Conservation (phyloP, 345 rosid species). For the Triadica sebifera region DNA sequence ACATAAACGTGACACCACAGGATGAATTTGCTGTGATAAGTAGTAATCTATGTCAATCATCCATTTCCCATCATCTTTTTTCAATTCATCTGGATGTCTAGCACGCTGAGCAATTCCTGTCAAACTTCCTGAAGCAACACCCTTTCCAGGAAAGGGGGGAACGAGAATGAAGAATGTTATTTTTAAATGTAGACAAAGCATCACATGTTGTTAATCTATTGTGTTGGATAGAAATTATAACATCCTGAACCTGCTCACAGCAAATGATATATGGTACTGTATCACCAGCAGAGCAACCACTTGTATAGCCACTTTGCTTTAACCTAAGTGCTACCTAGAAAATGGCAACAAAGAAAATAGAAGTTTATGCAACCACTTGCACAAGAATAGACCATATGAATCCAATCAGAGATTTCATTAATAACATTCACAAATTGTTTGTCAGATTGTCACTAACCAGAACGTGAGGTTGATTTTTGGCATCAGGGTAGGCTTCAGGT, state of each 20-base stretch:
- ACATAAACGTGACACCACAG: slow-evolving; percentile 89
- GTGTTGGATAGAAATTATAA: slow-evolving; percentile 4
- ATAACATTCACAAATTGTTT: background rate
- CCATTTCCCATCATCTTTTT: slow-evolving; percentile 77
- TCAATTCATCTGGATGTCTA: slow-evolving; percentile 93
- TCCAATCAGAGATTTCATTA: background rate
- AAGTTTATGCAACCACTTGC: slow-evolving; percentile 12
- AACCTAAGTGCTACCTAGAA: slow-evolving; percentile 84
- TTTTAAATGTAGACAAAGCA: background rate
- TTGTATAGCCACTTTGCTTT: slow-evolving; percentile 78
- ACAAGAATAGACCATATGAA: slow-evolving; percentile 14
- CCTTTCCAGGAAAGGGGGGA: slow-evolving; percentile 44
- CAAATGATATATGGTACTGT: slow-evolving; percentile 91
- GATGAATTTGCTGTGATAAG: slow-evolving; percentile 97
- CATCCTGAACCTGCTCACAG: slow-evolving; percentile 71
- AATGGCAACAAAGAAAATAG: slow-evolving; percentile 27
- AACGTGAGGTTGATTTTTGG: slow-evolving; percentile 60
- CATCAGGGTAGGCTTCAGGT: slow-evolving; percentile 93
- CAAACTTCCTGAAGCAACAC: slow-evolving; percentile 51
- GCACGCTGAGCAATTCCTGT: slow-evolving; percentile 91
- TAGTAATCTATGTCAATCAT: slow-evolving; percentile 94
- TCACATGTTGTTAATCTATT: background rate
- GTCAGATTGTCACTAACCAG: slow-evolving; percentile 48
- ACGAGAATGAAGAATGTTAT: slow-evolving; percentile 5
- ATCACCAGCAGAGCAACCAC: slow-evolving; percentile 80